Evolutionary conservation across 2,329 filamentous ascomycete species (phyloP), one percentile per base, ranked within the genome.

Genomic region (Claviceps purpurea): DNA sequence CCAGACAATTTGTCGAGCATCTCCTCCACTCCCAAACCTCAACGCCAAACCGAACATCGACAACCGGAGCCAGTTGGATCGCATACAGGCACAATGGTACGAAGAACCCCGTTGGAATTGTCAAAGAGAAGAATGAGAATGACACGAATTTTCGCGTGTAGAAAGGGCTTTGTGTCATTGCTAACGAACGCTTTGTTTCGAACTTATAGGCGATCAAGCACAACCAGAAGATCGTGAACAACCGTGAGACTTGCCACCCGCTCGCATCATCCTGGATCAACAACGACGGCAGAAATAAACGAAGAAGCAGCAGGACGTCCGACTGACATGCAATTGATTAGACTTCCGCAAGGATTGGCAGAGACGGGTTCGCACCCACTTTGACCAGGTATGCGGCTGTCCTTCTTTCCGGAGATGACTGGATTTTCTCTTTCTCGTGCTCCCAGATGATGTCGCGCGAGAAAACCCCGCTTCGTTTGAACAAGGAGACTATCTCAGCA

Each of bases 271-370:
- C 34, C 43, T 41, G 56, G 48, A 59, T 51, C 61, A 61, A 64
- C 62, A 57, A 61, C 58, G 54, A 56, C 60, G 53, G 55, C 52
- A 57, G 64, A 64, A 39, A 14, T 4, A 8, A 11, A 10, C 3
- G 11, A 8, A 20, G 30, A 8, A 18, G 26, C 44, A 16, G 3
- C 10, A 22, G 40, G n/a, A 26, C 48, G 26, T 20, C 14, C 26
- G 64, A 70, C 74, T 75, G 65, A 73, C 65, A 57, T 55, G 26
- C 59, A 57, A 50, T 52, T 52, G 62, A 39, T 69, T 69, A 93
- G 87, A 96, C 74, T 95, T 95, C 88, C 90, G 89, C 79, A 96
- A 95, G 89, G 90, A 98, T 82, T 98, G 93, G 93, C 90, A 97
- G 78, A 88, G 89, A 79, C 88, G 90, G 78, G 93, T 98, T 72